phyloP scores from a whole-genome alignment of 2,329 filamentous ascomycete species.

The Epichloe coenophiala region DNA sequence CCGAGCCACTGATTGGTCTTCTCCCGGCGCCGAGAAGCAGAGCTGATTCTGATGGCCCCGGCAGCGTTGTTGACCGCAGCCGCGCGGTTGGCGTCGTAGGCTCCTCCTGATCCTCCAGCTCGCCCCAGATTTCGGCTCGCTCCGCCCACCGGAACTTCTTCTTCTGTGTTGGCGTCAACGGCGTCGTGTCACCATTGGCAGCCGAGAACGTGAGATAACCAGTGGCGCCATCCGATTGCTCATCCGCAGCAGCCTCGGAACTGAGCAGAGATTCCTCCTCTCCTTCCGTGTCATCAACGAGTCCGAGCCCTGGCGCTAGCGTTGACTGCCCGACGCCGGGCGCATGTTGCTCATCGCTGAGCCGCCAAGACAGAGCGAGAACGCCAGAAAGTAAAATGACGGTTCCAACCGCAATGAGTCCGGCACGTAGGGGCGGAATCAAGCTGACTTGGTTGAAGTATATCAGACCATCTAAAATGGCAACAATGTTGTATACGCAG shows the following conservation, averaged over 20 bases:
- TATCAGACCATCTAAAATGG: slow-evolving; percentile 90
- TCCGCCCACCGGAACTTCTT: slow-evolving; percentile 48
- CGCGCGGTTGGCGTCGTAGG: slow-evolving; percentile 26
- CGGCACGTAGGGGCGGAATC: slow-evolving; percentile 61
- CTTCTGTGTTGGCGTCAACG: slow-evolving; percentile 20
- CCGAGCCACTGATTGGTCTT: slow-evolving; percentile 18
- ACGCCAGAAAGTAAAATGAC: slow-evolving; percentile 77
- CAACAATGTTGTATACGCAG: slow-evolving; percentile 98
- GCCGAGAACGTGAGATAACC: slow-evolving; percentile 36
- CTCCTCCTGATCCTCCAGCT: slow-evolving; percentile 61
- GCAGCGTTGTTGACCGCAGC: slow-evolving; percentile 35
- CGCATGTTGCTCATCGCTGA: slow-evolving; percentile 62
- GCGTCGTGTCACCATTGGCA: slow-evolving; percentile 23
- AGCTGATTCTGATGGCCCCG: slow-evolving; percentile 23
- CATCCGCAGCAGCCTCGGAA: slow-evolving; percentile 29
- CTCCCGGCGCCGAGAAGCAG: slow-evolving; percentile 24
- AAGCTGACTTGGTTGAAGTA: slow-evolving; percentile 86
- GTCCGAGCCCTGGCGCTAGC: slow-evolving; percentile 68
- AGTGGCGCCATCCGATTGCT: slow-evolving; percentile 26
- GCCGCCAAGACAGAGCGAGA: slow-evolving; percentile 81
- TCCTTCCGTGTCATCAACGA: slow-evolving; percentile 55
- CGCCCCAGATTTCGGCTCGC: slow-evolving; percentile 73
- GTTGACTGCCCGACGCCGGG: slow-evolving; percentile 51
- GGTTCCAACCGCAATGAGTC: slow-evolving; percentile 76
- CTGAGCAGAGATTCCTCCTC: slow-evolving; percentile 44